Percentiles rank a stretch among this genome's conserved stretches.
Evolutionary conservation across 2,329 filamentous ascomycete species (phyloP).

Genomic region (Aspergillus nomiae): DNA sequence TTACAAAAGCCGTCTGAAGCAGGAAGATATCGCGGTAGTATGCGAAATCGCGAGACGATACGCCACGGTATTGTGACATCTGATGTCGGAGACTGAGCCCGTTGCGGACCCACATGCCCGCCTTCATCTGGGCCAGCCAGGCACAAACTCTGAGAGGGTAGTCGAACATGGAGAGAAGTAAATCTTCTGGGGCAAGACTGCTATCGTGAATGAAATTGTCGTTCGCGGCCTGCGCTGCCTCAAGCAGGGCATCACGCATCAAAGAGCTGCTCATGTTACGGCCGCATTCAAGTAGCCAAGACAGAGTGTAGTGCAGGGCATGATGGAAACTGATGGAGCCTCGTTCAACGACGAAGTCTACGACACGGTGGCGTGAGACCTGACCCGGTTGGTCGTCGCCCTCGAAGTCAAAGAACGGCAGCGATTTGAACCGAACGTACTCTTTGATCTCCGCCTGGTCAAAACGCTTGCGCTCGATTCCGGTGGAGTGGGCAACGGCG

Average conservation of each 20-base stretch:
- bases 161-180: conserved; percentile 85
- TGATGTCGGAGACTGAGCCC: conserved; percentile 95
- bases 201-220: conserved; percentile 62
- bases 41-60: conserved; percentile 85
- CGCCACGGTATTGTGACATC: conserved; percentile 88
- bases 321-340: conserved; percentile 97
- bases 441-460: conserved; percentile 85
- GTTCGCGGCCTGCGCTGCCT: conserved; percentile 61
- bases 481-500: conserved; percentile 85
- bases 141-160: conserved; percentile 90
- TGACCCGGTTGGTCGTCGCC: conserved; percentile 44
- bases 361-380: conserved; percentile 64
- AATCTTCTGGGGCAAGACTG: conserved; percentile 65
- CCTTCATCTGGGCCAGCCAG: conserved; percentile 97
- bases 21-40: conserved; percentile 95
- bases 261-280: conserved; percentile 71
- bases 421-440: conserved; percentile 76
- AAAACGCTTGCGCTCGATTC: conserved; percentile 84
- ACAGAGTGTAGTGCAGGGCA: conserved; percentile 91
- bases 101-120: conserved; percentile 97
- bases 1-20: conserved; percentile 83
- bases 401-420: conserved; percentile 81
- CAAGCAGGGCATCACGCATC: conserved; percentile 69
- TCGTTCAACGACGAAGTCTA: conserved; percentile 85
- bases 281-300: conserved; percentile 90